Conservation (phyloP, 371 early-diverging fungal species). For the Zopfochytrium polystomum region DNA sequence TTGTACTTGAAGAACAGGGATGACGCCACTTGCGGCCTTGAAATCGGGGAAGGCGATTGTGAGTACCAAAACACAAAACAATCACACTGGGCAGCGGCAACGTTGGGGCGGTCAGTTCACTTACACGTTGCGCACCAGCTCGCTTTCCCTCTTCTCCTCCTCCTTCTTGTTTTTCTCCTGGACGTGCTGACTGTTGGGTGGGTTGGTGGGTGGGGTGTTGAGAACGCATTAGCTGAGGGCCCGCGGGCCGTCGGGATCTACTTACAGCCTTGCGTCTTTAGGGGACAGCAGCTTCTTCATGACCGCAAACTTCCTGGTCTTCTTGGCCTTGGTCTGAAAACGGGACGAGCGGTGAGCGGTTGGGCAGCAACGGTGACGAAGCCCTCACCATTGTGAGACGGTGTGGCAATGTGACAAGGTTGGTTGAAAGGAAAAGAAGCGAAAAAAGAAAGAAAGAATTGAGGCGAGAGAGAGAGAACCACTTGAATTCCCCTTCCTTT, state of each 20-base stretch:
- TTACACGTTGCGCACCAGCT: conserved; percentile 78
- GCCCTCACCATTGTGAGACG: conserved; percentile 2
- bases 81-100: neutral
- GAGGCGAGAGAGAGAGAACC: neutral
- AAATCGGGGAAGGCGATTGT: neutral
- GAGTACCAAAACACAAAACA: neutral
- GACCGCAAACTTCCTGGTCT: conserved; percentile 87
- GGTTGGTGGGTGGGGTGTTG: too few relatives aligned
- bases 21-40: conserved; percentile 81
- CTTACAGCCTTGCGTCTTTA: conserved; percentile 83
- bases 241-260: conserved; percentile 75
- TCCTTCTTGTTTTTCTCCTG: too few relatives aligned
- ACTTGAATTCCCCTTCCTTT: too few relatives aligned
- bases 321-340: conserved; percentile 79
- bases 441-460: conserved; percentile 11
- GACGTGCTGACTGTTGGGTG: too few relatives aligned
- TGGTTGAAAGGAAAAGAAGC: neutral
- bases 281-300: conserved; percentile 90
- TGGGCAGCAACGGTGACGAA: neutral
- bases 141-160: conserved; percentile 65
- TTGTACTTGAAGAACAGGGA: conserved; percentile 97
- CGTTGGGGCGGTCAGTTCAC: conserved; percentile 18
- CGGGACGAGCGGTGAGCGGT: neutral
- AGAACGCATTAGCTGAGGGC: too few relatives aligned
- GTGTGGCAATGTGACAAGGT: neutral